Conservation (phyloP, 176 grass and related monocot species). For the Oryza meyeriana region DNA sequence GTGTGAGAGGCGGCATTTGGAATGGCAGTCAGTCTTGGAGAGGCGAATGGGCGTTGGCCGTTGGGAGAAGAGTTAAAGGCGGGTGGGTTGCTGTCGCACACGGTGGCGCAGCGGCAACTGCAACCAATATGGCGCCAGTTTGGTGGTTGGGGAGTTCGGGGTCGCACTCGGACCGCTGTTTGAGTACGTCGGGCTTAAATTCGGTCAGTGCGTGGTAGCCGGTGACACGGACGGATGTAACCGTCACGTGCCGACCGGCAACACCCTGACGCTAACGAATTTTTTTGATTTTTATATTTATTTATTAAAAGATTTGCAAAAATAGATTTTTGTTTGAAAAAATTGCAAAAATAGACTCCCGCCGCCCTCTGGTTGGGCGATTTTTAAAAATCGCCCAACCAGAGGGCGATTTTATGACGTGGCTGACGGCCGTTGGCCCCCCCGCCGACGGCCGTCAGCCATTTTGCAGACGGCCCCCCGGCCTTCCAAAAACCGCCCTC, state of each 20-base stretch:
- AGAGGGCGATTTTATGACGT: too few relatives aligned
- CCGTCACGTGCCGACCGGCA: too few relatives aligned
- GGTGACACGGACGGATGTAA: neutral
- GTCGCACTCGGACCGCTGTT: slow-evolving; percentile 13
- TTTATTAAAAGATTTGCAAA: too few relatives aligned
- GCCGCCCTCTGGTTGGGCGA: too few relatives aligned
- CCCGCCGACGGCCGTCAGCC: too few relatives aligned
- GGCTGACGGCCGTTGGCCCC: too few relatives aligned
- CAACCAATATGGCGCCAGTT: neutral
- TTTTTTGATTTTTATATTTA: too few relatives aligned
- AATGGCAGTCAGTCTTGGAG: neutral
- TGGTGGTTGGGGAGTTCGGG: slow-evolving; percentile 21
- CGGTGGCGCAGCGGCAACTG: neutral
- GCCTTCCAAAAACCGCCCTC: too few relatives aligned
- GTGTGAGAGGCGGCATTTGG: slow-evolving; percentile 21
- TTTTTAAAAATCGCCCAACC: too few relatives aligned
- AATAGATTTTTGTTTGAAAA: too few relatives aligned
- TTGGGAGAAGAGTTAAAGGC: slow-evolving; percentile 30
- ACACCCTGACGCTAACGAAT: neutral
- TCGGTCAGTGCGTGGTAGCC: neutral
- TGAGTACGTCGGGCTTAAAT: slow-evolving; percentile 2
- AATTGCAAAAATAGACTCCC: too few relatives aligned
- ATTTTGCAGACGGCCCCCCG: too few relatives aligned
- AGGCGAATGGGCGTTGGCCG: neutral
- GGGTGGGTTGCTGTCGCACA: slow-evolving; percentile 25